A percentile compares a stretch with the other conserved stretches of the same genome.
phyloP scores from a whole-genome alignment of 192 early-diverging fungal genomes.

The Entomortierella lignicola region DNA sequence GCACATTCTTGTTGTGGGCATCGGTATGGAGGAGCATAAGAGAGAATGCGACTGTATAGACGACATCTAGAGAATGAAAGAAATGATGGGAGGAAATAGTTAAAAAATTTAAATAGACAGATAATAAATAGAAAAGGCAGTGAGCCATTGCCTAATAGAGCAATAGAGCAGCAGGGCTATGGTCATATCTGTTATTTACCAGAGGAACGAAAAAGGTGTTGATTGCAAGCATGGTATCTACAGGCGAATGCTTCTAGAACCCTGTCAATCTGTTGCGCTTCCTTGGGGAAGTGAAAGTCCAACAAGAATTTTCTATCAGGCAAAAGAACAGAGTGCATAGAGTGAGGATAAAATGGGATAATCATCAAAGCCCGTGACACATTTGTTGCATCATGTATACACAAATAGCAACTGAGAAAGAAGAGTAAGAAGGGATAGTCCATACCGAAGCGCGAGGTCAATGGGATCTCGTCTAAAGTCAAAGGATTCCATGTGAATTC shows the following conservation, averaged over 20 bases:
- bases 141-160: background rate
- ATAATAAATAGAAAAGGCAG: slow-evolving; percentile 5
- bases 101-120: too few relatives aligned
- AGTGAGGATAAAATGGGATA: slow-evolving; percentile 1
- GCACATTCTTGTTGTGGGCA: slow-evolving; percentile 85
- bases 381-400: too few relatives aligned
- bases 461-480: slow-evolving; percentile 72
- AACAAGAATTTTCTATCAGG: slow-evolving; percentile 75
- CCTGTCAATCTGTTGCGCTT: slow-evolving; percentile 88
- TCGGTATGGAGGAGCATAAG: slow-evolving; percentile 88
- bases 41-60: slow-evolving; percentile 84
- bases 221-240: slow-evolving; percentile 78
- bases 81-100: background rate
- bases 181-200: slow-evolving; percentile 18
- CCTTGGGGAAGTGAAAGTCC: slow-evolving; percentile 79
- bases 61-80: slow-evolving; percentile 61
- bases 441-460: slow-evolving; percentile 71
- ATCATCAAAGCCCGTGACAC: background rate
- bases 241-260: slow-evolving; percentile 79
- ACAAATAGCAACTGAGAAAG: background rate
- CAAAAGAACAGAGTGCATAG: background rate
- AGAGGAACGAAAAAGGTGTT: slow-evolving; percentile 67
- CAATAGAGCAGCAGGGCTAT: background rate
- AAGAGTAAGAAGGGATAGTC: background rate
- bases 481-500: slow-evolving; percentile 68